Percentiles rank a stretch among this genome's conserved stretches.
Evolutionary conservation across 225 moss, liverwort and hornwort genomes (phyloP).

Genomic region (Neckera pumila): DNA sequence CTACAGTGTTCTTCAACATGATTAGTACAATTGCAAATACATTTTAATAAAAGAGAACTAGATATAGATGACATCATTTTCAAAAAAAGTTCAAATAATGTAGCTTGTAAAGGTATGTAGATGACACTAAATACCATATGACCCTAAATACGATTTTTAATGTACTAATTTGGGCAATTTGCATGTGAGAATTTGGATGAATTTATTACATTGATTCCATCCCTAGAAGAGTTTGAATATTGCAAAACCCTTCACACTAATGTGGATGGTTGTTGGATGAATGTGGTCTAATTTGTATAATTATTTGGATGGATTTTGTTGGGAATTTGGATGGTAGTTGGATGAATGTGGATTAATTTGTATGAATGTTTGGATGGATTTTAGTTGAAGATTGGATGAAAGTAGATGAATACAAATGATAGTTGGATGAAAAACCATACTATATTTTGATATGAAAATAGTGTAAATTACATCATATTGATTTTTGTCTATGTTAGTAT

Average conservation of each 20-base stretch:
- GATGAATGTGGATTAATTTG: too few relatives aligned
- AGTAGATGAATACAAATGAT: too few relatives aligned
- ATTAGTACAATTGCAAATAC: background rate
- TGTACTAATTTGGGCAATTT: background rate
- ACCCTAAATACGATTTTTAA: background rate
- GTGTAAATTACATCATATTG: rapidly evolving
- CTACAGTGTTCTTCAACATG: rapidly evolving
- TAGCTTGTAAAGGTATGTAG: background rate
- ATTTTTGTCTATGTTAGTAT: background rate
- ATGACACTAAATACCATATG: background rate
- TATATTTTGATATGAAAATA: background rate
- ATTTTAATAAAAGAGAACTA: rapidly evolving
- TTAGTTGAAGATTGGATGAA: too few relatives aligned
- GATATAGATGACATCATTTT: background rate
- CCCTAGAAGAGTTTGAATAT: background rate
- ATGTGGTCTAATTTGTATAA: background rate
- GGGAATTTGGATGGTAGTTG: too few relatives aligned
- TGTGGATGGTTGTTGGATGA: background rate
- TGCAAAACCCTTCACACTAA: background rate
- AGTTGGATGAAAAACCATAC: background rate
- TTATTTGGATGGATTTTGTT: too few relatives aligned
- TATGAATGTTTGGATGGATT: too few relatives aligned
- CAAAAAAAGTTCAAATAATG: too few relatives aligned
- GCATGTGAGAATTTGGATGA: background rate
- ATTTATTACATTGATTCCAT: background rate